Base-by-base conservation (phyloP, 768 basidiomycete species). In the Leccinum fibrillosum region DNA sequence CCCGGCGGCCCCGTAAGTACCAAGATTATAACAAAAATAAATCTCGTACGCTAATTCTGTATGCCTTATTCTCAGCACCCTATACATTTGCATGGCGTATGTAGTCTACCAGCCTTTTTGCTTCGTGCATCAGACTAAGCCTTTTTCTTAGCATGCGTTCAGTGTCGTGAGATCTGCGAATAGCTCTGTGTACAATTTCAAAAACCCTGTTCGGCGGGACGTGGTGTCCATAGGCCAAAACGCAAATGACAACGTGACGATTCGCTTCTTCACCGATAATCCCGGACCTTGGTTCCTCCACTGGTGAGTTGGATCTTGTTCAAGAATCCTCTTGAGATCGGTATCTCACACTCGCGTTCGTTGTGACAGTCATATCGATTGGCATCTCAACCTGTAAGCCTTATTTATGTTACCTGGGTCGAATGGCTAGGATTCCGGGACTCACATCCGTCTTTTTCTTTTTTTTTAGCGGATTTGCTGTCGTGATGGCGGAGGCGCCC, bases 221-320 rank as follows among this genome's bases (percentile, higher is more conserved):
- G 70, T 71, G 7, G 69, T 74, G 17, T 68, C 63, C 30, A 55
- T 68, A 0, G 73, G 72, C 13, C 48, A 17, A 3, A 42, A 30
- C 0, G 42, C 79, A 65, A 61, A 58, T 2, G 70, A 81, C 72
- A 70, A 80, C 62, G 82, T 82, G 19, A 80, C 80, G 4, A 75
- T 89, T 53, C 80, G 86, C 49, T 88, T 86, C 69, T 64, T 70
- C 26, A 86, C 86, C 0, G 81, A 89, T 61, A 89, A 89, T 68
- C 77, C 87, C 1, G 88, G 87, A 15, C 81, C 82, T 11, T 86
- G 84, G 82, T 74, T 81, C 68, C 66, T 81, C 44, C 80, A 80
- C 62, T 81, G 73, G 71, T 74, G 53, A 65, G 64, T 34, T 42
- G 8, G 26, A 9, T 11, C 2, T 6, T 13, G 75, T 11, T 21